These are phyloP conservation scores for Psilocybe sp. DNA, from an alignment of 768 basidiomycete species.

Conservation along the genomic window DNA sequence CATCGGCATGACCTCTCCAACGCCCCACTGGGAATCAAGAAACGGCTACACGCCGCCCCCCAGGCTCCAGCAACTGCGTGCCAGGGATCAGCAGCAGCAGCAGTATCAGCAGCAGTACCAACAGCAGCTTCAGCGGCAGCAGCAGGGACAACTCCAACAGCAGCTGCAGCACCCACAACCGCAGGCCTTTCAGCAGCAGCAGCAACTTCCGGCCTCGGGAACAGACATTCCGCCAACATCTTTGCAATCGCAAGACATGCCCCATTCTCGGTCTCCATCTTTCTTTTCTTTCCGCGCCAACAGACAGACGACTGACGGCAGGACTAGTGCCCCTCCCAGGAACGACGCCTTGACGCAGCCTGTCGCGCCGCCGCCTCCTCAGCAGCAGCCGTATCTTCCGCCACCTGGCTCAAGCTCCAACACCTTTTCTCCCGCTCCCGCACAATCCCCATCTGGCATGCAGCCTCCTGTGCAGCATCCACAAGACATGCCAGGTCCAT, in stretches of 20 bases:
- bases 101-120: constrained; percentile 8
- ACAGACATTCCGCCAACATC: background rate
- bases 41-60: constrained; percentile 29
- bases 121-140: constrained; percentile 6
- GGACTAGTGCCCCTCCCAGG: no score
- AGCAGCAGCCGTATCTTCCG: constrained; percentile 4
- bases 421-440: constrained; percentile 4
- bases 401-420: constrained; percentile 13
- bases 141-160: constrained; percentile 4
- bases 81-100: constrained; percentile 16
- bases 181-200: constrained; percentile 11
- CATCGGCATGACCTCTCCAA: constrained; percentile 19
- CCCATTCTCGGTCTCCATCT: constrained; percentile 57
- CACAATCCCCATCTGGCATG: constrained; percentile 7
- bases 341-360: constrained; percentile 7
- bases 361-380: constrained; percentile 12
- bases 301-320: constrained; percentile 27
- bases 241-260: constrained; percentile 14
- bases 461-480: constrained; percentile 11
- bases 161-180: constrained; percentile 4
- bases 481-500: constrained; percentile 7
- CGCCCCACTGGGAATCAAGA: constrained; percentile 23
- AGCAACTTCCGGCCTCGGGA: constrained; percentile 1
- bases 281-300: constrained; percentile 59
- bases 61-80: constrained; percentile 26